Percentiles rank a stretch among this genome's conserved stretches.
phyloP scores from a whole-genome alignment of 306 rosid genomes.

The Cicer bijugum region DNA sequence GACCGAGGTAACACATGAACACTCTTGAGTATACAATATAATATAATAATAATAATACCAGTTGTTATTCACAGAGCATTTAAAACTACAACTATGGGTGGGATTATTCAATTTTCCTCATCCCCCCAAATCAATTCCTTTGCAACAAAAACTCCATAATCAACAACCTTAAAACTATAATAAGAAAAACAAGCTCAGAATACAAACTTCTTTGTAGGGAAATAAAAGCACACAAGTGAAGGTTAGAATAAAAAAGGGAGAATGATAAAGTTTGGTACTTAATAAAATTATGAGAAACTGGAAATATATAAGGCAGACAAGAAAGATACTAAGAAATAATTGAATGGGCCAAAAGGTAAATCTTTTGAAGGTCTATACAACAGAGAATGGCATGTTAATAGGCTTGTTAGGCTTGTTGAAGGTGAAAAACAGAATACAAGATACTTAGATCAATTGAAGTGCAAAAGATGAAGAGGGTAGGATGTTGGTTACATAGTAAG shows the following conservation, averaged over 20 bases:
- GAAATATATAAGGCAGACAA: background rate
- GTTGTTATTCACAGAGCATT: constrained; percentile 7
- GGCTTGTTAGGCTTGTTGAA: constrained; percentile 13
- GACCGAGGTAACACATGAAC: background rate
- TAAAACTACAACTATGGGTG: background rate
- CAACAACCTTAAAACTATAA: background rate
- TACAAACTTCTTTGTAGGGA: background rate
- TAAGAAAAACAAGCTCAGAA: background rate
- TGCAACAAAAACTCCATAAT: background rate
- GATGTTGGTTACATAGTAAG: background rate
- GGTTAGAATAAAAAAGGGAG: background rate
- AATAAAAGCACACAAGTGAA: background rate
- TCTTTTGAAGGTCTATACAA: background rate
- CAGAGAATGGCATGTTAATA: background rate
- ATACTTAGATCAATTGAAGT: constrained; percentile 3
- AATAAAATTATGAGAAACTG: background rate
- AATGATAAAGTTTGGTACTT: background rate
- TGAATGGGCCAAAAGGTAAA: background rate
- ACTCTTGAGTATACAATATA: background rate
- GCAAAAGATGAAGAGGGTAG: background rate
- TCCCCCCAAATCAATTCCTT: background rate
- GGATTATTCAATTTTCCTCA: background rate
- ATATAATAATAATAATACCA: background rate
- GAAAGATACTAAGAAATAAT: background rate
- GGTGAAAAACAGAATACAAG: background rate